Base-by-base conservation (phyloP, 2,329 filamentous ascomycete genomes). In the Myriosclerotinia scirpicola region DNA sequence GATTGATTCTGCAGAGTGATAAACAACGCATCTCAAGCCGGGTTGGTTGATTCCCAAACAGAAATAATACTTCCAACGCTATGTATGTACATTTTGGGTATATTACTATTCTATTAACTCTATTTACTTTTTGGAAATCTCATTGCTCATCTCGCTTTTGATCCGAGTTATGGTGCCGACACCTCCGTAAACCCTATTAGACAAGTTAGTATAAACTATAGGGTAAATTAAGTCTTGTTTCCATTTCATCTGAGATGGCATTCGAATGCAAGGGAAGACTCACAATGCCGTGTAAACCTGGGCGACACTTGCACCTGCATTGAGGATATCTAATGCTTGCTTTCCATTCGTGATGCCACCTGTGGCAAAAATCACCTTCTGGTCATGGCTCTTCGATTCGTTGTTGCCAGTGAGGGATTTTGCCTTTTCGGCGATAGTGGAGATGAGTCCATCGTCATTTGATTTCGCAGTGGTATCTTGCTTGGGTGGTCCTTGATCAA, bases 341-440 rank as follows among this genome's bases (percentile, higher is more conserved):
- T 90, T 84, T 5, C 95, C 95, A 71, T 90, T 94, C 1, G 90
- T 95, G 75, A 99, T 94, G 22, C 95, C 95, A 0, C 95, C 95
- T 0, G 92, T 95, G 0, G 94, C 94, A 76, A 98, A 98, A 68
- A 99, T 90, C 63, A 93, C 88, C 79, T 97, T 97, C 58, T 69
- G 71, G 40, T n/a, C 42, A 14, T 46, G 54, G 9, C n/a, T 26
- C 9, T 40, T 44, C n/a, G n/a, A 52, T 38, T 42, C 59, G 6
- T 48, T 54, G 9, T 58, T 59, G 42, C 38, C 55, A 1, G 60
- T 55, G n/a, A 70, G 14, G 9, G 67, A 55, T 36, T 73, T 70
- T 66, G 78, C 71, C 20, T 75, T 77, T n/a, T 77, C 73, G 11
- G 76, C 68, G 65, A 76, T 78, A 9, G 71, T 72, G 14, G 77